phyloP scores from a whole-genome alignment of 495 filamentous ascomycete genomes.

The Talaromyces nanjingensis region DNA sequence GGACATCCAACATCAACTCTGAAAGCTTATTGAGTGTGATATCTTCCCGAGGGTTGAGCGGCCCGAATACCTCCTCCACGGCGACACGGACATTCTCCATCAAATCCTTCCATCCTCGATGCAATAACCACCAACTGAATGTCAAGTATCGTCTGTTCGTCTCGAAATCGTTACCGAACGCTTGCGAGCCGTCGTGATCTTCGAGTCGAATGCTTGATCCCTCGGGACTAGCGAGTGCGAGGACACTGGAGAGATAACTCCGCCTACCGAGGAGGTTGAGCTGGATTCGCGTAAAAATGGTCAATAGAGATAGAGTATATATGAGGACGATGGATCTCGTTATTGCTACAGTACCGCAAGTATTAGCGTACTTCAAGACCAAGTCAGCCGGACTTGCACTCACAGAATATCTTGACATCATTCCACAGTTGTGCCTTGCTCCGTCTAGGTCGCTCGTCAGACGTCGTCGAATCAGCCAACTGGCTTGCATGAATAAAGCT shows the following conservation, averaged over 20 bases:
- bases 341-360: conserved; percentile 45
- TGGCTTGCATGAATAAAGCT: conserved; percentile 76
- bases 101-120: conserved; percentile 79
- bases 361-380: conserved; percentile 20
- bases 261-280: conserved; percentile 92
- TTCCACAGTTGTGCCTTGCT: conserved; percentile 93
- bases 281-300: conserved; percentile 89
- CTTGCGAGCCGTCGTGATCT: conserved; percentile 73
- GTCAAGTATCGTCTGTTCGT: conserved; percentile 90
- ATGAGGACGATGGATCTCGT: conserved; percentile 84
- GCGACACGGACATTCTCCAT: conserved; percentile 70
- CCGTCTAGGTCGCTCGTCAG: conserved; percentile 52
- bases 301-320: conserved; percentile 84
- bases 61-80: conserved; percentile 79
- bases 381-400: conserved; percentile 19
- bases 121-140: conserved; percentile 96
- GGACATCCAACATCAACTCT: conserved; percentile 67
- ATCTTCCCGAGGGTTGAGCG: conserved; percentile 80
- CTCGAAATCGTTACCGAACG: conserved; percentile 85
- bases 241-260: conserved; percentile 91
- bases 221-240: conserved; percentile 69
- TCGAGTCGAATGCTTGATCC: conserved; percentile 73
- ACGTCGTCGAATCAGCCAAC: conserved; percentile 42
- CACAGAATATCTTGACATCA: conserved; percentile 93
- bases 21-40: conserved; percentile 72